These are phyloP conservation scores for Annulohypoxylon truncatum DNA, from an alignment of 2,329 filamentous ascomycete genomes.

Conservation along the genomic window DNA sequence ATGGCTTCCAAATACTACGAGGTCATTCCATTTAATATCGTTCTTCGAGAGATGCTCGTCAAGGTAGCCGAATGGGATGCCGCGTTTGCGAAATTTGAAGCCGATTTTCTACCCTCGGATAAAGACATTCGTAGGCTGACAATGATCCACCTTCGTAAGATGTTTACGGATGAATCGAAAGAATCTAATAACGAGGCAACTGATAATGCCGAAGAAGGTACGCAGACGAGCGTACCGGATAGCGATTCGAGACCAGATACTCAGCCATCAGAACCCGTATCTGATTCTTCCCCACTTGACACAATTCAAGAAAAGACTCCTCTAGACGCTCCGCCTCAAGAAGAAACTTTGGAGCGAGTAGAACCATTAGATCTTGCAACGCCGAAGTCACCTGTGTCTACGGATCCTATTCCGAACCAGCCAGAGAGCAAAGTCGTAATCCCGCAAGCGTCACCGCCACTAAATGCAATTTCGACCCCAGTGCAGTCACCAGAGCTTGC, in stretches of 20 bases:
- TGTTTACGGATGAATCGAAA: conserved; percentile 91
- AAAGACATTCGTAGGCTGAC: conserved; percentile 95
- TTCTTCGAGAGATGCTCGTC: conserved; percentile 90
- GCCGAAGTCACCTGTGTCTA: conserved; percentile 49
- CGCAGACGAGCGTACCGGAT: conserved; percentile 51
- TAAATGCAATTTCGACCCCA: conserved; percentile 31
- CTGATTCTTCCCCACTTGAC: conserved; percentile 36
- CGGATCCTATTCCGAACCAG: conserved; percentile 16
- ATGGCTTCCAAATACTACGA: conserved; percentile 97
- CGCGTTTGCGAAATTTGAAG: conserved; percentile 89
- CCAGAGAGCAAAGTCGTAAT: conserved; percentile 23
- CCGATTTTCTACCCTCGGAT: conserved; percentile 91
- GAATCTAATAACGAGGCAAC: conserved; percentile 73
- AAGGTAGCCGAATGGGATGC: conserved; percentile 95
- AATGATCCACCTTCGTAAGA: conserved; percentile 90
- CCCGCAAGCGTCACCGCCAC: conserved; percentile 43
- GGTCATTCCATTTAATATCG: conserved; percentile 90
- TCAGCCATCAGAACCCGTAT: conserved; percentile 36
- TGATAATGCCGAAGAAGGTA: conserved; percentile 61
- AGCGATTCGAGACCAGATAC: conserved; percentile 38
- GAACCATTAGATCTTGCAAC: conserved; percentile 64
- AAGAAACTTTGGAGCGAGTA: conserved; percentile 58
- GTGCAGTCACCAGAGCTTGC: conserved; percentile 39
- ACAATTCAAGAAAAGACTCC: conserved; percentile 31
- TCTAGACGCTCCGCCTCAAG: conserved; percentile 43